These are phyloP conservation scores for Polytrichum commune DNA, from an alignment of 225 moss, liverwort and hornwort species.

Conservation along the genomic window DNA sequence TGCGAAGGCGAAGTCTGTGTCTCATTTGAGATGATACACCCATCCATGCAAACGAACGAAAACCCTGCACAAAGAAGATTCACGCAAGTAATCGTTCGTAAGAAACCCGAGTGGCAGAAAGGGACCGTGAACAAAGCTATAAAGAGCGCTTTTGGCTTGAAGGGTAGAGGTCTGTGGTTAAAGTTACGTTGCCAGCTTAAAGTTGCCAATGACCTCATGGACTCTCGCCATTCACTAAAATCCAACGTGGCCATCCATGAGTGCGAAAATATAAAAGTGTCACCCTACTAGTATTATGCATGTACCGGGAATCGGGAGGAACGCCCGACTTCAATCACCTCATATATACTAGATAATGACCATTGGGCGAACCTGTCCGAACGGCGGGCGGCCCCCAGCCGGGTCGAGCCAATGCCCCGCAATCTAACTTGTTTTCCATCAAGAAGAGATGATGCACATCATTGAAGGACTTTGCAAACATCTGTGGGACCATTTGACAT, in stretches of 20 bases:
- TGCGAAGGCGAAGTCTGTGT: conserved; percentile 7
- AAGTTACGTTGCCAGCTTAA: background rate
- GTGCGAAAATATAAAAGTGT: background rate
- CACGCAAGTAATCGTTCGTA: background rate
- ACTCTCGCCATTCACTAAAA: background rate
- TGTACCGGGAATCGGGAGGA: background rate
- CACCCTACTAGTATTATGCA: too few species aligned
- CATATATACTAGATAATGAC: background rate
- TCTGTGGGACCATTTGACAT: too few species aligned
- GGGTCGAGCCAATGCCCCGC: too few species aligned
- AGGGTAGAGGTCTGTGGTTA: too few species aligned
- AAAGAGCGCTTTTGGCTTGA: background rate
- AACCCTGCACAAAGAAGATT: conserved; percentile 4
- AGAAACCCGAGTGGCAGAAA: background rate
- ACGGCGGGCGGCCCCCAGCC: too few species aligned
- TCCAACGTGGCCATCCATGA: background rate
- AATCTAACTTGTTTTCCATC: background rate
- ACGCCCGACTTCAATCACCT: background rate
- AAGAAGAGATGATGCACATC: too few species aligned
- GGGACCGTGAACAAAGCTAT: background rate
- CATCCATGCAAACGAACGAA: conserved; percentile 13
- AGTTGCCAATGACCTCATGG: background rate
- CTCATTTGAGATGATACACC: conserved; percentile 12
- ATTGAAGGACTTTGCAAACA: too few species aligned
- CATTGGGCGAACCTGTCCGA: background rate